These are phyloP conservation scores for Penicillium nordicum DNA, from an alignment of 2,329 filamentous ascomycete genomes.

Conservation along the genomic window DNA sequence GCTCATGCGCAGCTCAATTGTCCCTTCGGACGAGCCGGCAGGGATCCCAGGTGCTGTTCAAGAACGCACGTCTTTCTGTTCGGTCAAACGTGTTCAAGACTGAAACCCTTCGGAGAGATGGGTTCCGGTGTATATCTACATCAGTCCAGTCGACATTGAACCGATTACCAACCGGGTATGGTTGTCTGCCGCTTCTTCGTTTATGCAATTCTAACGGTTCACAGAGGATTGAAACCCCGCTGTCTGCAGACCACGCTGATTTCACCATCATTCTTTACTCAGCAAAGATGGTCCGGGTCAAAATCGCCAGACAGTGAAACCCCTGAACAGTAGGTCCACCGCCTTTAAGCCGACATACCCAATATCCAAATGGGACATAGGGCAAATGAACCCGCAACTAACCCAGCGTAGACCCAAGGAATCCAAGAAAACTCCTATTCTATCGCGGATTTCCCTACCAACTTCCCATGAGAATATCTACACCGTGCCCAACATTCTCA, in stretches of 20 bases:
- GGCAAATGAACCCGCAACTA: not conserved
- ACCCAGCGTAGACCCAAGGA: constrained; percentile 17
- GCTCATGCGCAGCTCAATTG: constrained; percentile 7
- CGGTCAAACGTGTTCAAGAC: constrained; percentile 1
- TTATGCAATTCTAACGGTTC: not conserved
- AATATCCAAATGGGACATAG: not conserved
- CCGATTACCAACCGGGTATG: constrained; percentile 14
- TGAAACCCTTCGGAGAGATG: not conserved
- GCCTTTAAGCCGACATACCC: not conserved
- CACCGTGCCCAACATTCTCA: constrained; percentile 91
- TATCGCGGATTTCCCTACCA: constrained; percentile 32
- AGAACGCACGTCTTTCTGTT: not conserved
- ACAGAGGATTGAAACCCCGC: constrained; percentile 5
- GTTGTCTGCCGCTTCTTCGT: too few relatives aligned
- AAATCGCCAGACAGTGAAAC: constrained; percentile 21
- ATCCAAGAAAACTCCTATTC: constrained; percentile 30
- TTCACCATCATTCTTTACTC: constrained; percentile 7
- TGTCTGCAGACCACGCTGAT: not conserved
- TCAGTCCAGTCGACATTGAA: not conserved
- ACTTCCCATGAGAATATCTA: constrained; percentile 81
- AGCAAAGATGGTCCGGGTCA: constrained; percentile 25
- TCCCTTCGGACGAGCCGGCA: constrained; percentile 8
- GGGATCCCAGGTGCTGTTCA: constrained; percentile 1
- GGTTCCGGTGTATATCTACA: constrained; percentile 12
- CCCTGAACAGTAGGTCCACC: constrained; percentile 18